Percentiles rank a stretch among this genome's conserved stretches.
Conservation (phyloP, 371 early-diverging fungal genomes). For the Fennellomyces sp. region DNA sequence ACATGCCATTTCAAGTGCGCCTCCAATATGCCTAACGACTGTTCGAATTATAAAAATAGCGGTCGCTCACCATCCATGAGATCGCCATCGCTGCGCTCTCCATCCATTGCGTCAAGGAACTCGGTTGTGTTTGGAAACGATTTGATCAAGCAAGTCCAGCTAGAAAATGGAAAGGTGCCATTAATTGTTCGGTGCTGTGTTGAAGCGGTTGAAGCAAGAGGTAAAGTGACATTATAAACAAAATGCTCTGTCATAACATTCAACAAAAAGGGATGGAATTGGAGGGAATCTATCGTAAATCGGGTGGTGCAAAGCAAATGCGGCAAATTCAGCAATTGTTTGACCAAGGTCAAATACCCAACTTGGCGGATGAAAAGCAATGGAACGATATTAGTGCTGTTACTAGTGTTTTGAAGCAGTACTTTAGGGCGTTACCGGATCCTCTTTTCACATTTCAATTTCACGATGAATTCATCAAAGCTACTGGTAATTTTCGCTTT, state of each 20-base stretch:
- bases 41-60: not conserved
- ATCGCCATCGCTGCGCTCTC: not conserved
- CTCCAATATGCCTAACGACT: not conserved
- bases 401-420: slow-evolving; percentile 89
- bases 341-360: slow-evolving; percentile 36
- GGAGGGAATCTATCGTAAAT: slow-evolving; percentile 83
- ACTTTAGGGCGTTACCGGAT: slow-evolving; percentile 83
- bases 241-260: not conserved
- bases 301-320: slow-evolving; percentile 77
- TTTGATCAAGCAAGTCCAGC: slow-evolving; percentile 13
- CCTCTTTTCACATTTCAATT: slow-evolving; percentile 83
- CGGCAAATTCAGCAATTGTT: slow-evolving; percentile 52
- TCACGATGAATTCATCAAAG: slow-evolving; percentile 70
- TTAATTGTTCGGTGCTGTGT: slow-evolving; percentile 17
- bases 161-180: slow-evolving; percentile 13
- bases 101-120: not conserved
- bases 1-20: slow-evolving; percentile 1
- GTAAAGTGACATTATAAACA: not conserved
- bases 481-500: slow-evolving; percentile 31
- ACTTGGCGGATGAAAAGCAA: slow-evolving; percentile 41
- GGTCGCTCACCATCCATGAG: no score
- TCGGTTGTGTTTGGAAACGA: slow-evolving; percentile 20
- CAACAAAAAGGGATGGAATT: slow-evolving; percentile 32
- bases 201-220: slow-evolving; percentile 22
- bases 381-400: slow-evolving; percentile 64